phyloP scores from a whole-genome alignment of 345 rosid species.

The Alliaria petiolata region DNA sequence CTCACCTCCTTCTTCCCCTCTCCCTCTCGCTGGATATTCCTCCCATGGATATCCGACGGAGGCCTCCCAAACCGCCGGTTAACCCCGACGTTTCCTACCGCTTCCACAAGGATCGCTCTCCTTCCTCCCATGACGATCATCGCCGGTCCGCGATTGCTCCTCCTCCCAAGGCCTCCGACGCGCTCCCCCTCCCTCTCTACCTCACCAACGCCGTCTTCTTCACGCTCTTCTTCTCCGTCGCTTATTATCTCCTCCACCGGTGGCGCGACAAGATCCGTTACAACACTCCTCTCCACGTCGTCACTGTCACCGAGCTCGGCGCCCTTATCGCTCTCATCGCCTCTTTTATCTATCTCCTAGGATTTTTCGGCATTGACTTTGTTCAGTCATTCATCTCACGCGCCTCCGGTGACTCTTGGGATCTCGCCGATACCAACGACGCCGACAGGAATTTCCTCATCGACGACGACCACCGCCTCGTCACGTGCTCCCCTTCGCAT shows the following conservation, averaged over 20 bases:
- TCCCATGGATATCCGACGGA: slow-evolving; percentile 56
- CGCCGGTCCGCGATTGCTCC: slow-evolving; percentile 11
- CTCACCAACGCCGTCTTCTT: slow-evolving; percentile 79
- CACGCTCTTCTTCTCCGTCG: slow-evolving; percentile 87
- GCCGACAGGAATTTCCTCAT: slow-evolving; percentile 15
- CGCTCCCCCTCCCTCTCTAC: slow-evolving; percentile 77
- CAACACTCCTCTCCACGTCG: slow-evolving; percentile 81
- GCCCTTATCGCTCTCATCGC: slow-evolving; percentile 74
- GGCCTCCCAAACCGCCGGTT: slow-evolving; percentile 31
- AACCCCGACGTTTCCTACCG: neutral
- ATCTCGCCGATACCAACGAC: slow-evolving; percentile 39
- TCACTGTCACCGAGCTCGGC: slow-evolving; percentile 65
- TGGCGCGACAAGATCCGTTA: slow-evolving; percentile 96
- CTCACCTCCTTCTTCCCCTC: neutral
- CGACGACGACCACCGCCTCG: slow-evolving; percentile 33
- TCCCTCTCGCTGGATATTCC: slow-evolving; percentile 4
- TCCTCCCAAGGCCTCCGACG: slow-evolving; percentile 58
- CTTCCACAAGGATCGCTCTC: neutral
- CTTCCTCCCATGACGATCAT: neutral
- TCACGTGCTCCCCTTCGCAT: slow-evolving; percentile 30
- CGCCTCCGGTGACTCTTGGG: slow-evolving; percentile 62
- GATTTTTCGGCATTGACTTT: slow-evolving; percentile 83
- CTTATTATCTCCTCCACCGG: slow-evolving; percentile 75
- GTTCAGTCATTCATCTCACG: slow-evolving; percentile 78
- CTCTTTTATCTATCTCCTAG: slow-evolving; percentile 76